A percentile compares a stretch with the other conserved stretches of the same genome.
Evolutionary conservation across 768 basidiomycete species (phyloP).

Genomic region (Mycena leptocephala): DNA sequence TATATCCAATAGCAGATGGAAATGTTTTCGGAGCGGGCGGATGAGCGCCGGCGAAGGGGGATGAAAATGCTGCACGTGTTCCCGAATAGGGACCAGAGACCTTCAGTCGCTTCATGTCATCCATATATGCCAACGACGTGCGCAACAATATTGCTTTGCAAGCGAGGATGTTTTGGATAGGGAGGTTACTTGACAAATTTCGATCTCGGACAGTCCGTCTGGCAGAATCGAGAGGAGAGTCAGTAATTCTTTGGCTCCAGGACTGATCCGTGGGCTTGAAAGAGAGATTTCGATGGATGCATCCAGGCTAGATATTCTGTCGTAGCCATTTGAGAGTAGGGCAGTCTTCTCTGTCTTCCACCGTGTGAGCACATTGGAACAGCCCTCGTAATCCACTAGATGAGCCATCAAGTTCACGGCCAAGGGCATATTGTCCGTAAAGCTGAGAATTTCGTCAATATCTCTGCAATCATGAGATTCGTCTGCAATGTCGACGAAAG

Average conservation of each 20-base stretch:
- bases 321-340: no score
- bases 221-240: no score
- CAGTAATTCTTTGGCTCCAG: background rate
- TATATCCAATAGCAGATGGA: background rate
- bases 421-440: no score
- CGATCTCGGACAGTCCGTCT: no score
- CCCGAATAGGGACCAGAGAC: background rate
- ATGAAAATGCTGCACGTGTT: background rate
- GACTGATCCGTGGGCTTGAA: background rate
- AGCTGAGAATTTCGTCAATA: no score
- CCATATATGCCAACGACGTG: background rate
- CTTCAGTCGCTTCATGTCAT: no score
- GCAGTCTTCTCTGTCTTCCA: no score
- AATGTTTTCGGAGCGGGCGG: background rate
- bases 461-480: no score
- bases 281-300: background rate
- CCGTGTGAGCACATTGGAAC: no score
- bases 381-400: no score
- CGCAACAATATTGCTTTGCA: background rate
- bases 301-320: background rate
- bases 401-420: no score
- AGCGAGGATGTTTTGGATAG: background rate
- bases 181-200: background rate
- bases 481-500: no score
- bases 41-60: background rate